These are phyloP conservation scores for Candida alai DNA, from an alignment of 805 yeast species.

Conservation along the genomic window DNA sequence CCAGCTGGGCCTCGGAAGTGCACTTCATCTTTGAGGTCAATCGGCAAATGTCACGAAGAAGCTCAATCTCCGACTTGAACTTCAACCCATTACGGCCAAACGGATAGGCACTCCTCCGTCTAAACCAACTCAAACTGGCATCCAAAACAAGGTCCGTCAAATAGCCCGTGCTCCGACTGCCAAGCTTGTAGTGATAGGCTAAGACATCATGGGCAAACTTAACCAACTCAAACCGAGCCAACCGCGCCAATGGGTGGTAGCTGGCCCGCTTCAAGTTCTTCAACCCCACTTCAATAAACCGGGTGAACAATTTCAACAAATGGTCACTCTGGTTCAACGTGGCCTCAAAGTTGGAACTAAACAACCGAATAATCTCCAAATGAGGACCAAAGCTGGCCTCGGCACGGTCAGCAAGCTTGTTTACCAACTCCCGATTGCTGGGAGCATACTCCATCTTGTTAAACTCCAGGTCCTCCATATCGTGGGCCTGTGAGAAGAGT, in stretches of 20 bases:
- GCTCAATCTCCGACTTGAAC: conserved; percentile 62
- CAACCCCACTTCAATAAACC: conserved; percentile 56
- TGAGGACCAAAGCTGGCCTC: conserved; percentile 62
- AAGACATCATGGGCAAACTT: conserved; percentile 64
- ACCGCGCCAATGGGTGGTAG: conserved; percentile 76
- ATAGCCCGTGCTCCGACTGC: conserved; percentile 40
- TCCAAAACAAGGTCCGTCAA: conserved; percentile 54
- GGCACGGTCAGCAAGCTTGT: conserved; percentile 48
- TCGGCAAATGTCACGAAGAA: conserved; percentile 51
- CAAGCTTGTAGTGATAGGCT: conserved; percentile 48
- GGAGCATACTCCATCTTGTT: conserved; percentile 87
- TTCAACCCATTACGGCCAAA: conserved; percentile 78
- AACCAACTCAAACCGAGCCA: conserved; percentile 70
- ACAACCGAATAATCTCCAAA: conserved; percentile 57
- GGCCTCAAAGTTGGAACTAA: conserved; percentile 78
- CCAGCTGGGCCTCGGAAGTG: conserved; percentile 28
- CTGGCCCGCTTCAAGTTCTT: conserved; percentile 54
- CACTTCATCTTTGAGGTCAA: conserved; percentile 21
- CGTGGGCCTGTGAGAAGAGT: conserved; percentile 54
- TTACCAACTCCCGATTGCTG: conserved; percentile 58
- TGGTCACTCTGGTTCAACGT: conserved; percentile 68
- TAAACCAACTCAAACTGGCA: conserved; percentile 80
- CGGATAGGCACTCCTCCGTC: conserved; percentile 60
- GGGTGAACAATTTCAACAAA: conserved; percentile 63
- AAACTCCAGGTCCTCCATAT: conserved; percentile 57